Percentiles rank a stretch among this genome's conserved stretches.
These are phyloP conservation scores for Tetradesmus obliquus DNA, from an alignment of 139 green algal species.

Conservation along the genomic window DNA sequence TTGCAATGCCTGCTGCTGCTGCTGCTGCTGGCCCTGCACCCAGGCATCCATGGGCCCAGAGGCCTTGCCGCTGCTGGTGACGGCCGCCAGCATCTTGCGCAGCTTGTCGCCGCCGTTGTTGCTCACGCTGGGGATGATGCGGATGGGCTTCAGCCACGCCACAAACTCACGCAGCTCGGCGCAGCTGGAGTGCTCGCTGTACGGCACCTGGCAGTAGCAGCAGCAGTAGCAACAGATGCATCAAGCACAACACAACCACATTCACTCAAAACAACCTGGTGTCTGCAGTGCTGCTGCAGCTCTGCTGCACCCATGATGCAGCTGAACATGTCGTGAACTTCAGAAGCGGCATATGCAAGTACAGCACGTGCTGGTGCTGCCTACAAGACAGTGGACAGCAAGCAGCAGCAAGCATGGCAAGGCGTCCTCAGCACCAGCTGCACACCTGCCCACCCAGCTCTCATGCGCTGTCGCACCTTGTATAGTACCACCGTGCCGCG, in stretches of 20 bases:
- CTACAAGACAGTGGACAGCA: no score
- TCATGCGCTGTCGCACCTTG: slow-evolving; percentile 57
- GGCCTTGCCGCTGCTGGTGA: neutral
- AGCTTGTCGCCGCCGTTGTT: slow-evolving; percentile 70
- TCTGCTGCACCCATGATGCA: neutral
- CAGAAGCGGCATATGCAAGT: no score
- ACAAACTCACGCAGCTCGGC: slow-evolving; percentile 77
- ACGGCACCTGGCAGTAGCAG: slow-evolving; percentile 59
- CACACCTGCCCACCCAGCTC: no score
- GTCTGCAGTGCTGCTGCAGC: neutral
- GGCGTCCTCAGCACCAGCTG: no score
- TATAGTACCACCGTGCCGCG: slow-evolving; percentile 86
- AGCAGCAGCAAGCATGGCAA: no score
- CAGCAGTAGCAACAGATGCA: neutral
- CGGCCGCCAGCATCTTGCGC: slow-evolving; percentile 33
- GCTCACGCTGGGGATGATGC: slow-evolving; percentile 76
- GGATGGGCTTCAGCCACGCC: slow-evolving; percentile 65
- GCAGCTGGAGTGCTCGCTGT: slow-evolving; percentile 72
- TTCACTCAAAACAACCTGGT: neutral
- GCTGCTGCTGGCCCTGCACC: slow-evolving; percentile 11
- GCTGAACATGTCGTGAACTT: no score
- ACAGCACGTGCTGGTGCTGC: no score
- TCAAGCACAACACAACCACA: neutral
- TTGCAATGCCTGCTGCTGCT: neutral
- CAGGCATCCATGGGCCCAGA: slow-evolving; percentile 36